Conservation (phyloP, 2,329 filamentous ascomycete genomes). For the Davidsoniella australis region DNA sequence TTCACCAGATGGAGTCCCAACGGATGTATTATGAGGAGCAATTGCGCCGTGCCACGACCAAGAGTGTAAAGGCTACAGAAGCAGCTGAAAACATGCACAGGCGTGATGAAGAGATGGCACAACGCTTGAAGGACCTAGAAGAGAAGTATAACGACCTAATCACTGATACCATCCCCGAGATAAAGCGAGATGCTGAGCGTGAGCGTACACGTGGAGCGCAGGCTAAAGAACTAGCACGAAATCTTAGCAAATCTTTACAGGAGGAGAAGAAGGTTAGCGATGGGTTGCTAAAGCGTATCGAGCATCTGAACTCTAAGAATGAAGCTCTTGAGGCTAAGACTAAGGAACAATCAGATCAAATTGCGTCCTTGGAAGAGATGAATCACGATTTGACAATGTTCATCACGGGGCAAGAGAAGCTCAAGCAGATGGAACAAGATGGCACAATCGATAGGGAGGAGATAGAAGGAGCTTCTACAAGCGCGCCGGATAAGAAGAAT, state of each 20-base stretch:
- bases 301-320: constrained; percentile 49
- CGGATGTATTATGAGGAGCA: constrained; percentile 88
- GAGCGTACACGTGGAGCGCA: constrained; percentile 52
- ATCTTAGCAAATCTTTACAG: constrained; percentile 55
- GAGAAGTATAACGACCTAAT: background rate
- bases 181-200: constrained; percentile 26
- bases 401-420: constrained; percentile 66
- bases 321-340: constrained; percentile 39
- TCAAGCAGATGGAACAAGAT: constrained; percentile 51
- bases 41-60: constrained; percentile 74
- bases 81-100: constrained; percentile 33
- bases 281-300: constrained; percentile 66
- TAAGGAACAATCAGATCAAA: constrained; percentile 40
- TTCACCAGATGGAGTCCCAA: constrained; percentile 83
- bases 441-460: constrained; percentile 49
- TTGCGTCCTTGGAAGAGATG: constrained; percentile 63
- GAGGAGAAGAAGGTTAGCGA: constrained; percentile 79
- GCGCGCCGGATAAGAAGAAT: constrained; percentile 41
- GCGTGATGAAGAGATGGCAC: constrained; percentile 8
- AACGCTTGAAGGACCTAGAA: constrained; percentile 12
- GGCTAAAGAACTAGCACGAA: constrained; percentile 59
- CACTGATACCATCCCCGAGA: constrained; percentile 13
- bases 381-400: constrained; percentile 80
- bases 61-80: constrained; percentile 57
- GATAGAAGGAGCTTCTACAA: constrained; percentile 54